Conservation (phyloP, 306 rosid species). For the Rosa chinensis region DNA sequence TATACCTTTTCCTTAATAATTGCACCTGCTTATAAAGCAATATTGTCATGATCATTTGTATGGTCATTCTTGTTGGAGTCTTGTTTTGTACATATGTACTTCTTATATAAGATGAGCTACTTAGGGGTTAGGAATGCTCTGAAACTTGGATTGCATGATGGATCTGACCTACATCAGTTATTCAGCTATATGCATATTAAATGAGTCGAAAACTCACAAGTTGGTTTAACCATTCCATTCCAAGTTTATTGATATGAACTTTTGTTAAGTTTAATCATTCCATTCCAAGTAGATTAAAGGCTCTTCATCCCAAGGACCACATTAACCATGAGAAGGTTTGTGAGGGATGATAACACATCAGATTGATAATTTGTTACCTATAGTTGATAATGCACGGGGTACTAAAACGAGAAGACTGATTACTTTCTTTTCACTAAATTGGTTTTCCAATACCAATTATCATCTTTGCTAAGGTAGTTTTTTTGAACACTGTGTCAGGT, state of each 20-base stretch:
- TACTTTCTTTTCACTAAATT: background rate
- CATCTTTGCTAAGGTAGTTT: background rate
- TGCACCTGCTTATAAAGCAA: slow-evolving; percentile 6
- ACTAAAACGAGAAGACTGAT: background rate
- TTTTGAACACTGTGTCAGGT: slow-evolving; percentile 64
- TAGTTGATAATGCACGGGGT: background rate
- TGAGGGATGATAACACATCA: slow-evolving; percentile 1
- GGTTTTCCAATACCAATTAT: background rate
- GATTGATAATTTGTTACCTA: background rate
- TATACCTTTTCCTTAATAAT: slow-evolving; percentile 12
- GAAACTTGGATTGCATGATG: background rate
- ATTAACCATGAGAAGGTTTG: background rate
- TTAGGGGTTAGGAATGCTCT: background rate
- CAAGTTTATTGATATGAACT: background rate
- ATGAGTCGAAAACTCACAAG: background rate
- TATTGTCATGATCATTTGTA: slow-evolving; percentile 17
- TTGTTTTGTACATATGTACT: background rate
- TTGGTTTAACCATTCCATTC: background rate
- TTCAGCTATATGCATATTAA: background rate
- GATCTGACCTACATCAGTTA: background rate
- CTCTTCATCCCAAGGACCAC: background rate
- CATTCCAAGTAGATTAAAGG: background rate
- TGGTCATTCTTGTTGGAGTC: slow-evolving; percentile 18
- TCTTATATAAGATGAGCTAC: background rate
- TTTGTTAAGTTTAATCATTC: background rate